These are phyloP conservation scores for Agaricus blazei DNA, from an alignment of 768 basidiomycete genomes.

Conservation along the genomic window DNA sequence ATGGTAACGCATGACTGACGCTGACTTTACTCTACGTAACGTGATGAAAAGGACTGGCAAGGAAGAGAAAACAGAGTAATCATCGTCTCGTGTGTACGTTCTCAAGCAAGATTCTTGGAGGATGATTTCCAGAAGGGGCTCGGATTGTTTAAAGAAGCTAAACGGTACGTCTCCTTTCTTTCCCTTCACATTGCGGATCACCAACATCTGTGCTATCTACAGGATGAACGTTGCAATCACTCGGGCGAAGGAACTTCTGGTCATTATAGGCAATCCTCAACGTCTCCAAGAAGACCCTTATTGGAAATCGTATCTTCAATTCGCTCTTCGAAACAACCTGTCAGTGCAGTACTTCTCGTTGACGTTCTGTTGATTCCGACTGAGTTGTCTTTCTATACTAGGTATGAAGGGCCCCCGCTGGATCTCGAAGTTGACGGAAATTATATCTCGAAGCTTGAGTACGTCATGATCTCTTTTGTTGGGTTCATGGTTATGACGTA, in stretches of 20 bases:
- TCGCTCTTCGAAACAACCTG: conserved; percentile 41
- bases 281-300: conserved; percentile 41
- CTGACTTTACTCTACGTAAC: neutral
- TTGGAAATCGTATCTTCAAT: conserved; percentile 47
- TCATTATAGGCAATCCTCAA: conserved; percentile 41
- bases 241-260: conserved; percentile 47
- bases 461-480: conserved; percentile 14
- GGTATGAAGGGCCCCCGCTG: conserved; percentile 40
- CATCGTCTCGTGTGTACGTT: conserved; percentile 48
- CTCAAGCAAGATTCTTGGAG: conserved; percentile 38
- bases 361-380: neutral
- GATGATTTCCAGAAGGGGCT: conserved; percentile 42
- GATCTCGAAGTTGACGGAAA: conserved; percentile 40
- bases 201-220: neutral
- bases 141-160: conserved; percentile 40
- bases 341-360: conserved; percentile 16
- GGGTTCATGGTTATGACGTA: neutral
- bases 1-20: neutral
- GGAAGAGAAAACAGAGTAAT: conserved; percentile 45
- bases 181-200: neutral
- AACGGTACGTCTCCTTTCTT: conserved; percentile 28
- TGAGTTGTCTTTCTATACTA: conserved; percentile 13
- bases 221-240: conserved; percentile 55
- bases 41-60: conserved; percentile 36
- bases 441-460: conserved; percentile 46